Base-by-base conservation (phyloP, 441 rosid species). In the Pelargonium myrrhifolium region DNA sequence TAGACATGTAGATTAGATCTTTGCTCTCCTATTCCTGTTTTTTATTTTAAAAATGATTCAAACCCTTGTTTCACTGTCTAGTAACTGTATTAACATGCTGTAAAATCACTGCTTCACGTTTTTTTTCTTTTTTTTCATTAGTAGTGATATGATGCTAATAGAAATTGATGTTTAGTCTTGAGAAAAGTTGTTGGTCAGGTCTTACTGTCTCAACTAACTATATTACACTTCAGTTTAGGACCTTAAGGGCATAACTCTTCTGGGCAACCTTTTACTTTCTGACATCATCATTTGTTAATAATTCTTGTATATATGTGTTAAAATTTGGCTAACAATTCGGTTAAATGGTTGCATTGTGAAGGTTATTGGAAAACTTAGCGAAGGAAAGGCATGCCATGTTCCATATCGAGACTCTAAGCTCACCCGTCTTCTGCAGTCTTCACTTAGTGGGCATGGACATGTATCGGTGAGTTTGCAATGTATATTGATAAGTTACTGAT, bases 401-500 rank as follows among this genome's bases (percentile, higher is more conserved):
- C 99, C 99, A 40, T 96, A 87, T 81, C 86, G 98, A 62, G 99
- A 96, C 77, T 96, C 99, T 64, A 96, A 96, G 82, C 94, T 96
- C 66, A 96, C 99, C 39, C 96, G 99, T 59, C 98, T 96, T 84
- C 81, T 93, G 86, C 99, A 96, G 73, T 90, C 99, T 74, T 96
- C 99, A 18, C 69, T 96, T 72, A 84, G 96, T 65, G 99, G 99
- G 61, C 99, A 88, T 71, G 99, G 99, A 28, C 98, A 96, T 83
- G 97, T 96, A 69, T 96, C 99, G 71, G 99, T 96, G 80, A 84
- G 96, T 86, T 76, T 74, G 65, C 74, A 64, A 45, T 68, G 28
- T 21, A 12, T 12, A 1, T 49, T 9, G 20, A 56, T 20, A 35
- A 9, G 28, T 66, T 71, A 45, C 53, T 53, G 9, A 31, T 59